These are phyloP conservation scores for Chalaropsis thielavioides DNA, from an alignment of 2,329 filamentous ascomycete genomes.

Conservation along the genomic window DNA sequence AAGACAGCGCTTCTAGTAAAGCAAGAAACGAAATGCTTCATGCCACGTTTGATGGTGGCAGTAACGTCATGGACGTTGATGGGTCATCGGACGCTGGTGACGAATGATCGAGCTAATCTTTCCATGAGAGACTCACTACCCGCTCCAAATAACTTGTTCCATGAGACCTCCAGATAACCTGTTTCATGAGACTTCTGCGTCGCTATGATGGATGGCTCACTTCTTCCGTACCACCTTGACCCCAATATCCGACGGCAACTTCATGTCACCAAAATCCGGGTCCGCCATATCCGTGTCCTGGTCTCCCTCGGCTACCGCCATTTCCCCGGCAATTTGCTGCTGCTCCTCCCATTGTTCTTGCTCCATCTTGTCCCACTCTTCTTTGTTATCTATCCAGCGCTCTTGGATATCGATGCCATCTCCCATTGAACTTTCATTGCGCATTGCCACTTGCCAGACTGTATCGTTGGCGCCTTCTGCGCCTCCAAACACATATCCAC, in stretches of 20 bases:
- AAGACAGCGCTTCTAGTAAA: slow-evolving; percentile 29
- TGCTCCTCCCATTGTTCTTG: slow-evolving; percentile 61
- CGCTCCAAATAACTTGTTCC: background rate
- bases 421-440: slow-evolving; percentile 57
- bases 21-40: slow-evolving; percentile 18
- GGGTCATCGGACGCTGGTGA: slow-evolving; percentile 25
- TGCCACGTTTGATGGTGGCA: slow-evolving; percentile 16
- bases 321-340: slow-evolving; percentile 33
- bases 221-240: slow-evolving; percentile 58
- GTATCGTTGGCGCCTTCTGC: slow-evolving; percentile 88
- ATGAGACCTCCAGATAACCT: background rate
- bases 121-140: background rate
- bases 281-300: slow-evolving; percentile 24
- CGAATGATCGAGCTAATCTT: slow-evolving; percentile 3
- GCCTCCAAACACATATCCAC: slow-evolving; percentile 82
- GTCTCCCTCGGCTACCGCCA: slow-evolving; percentile 21
- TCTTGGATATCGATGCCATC: slow-evolving; percentile 87
- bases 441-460: slow-evolving; percentile 94
- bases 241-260: slow-evolving; percentile 43
- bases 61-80: slow-evolving; percentile 13
- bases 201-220: slow-evolving; percentile 29
- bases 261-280: slow-evolving; percentile 38
- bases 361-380: slow-evolving; percentile 73
- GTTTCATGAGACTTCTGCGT: background rate
- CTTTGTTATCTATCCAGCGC: slow-evolving; percentile 83